phyloP scores from a whole-genome alignment of 2,329 filamentous ascomycete species.

The Aspergillus pseudotamarii region DNA sequence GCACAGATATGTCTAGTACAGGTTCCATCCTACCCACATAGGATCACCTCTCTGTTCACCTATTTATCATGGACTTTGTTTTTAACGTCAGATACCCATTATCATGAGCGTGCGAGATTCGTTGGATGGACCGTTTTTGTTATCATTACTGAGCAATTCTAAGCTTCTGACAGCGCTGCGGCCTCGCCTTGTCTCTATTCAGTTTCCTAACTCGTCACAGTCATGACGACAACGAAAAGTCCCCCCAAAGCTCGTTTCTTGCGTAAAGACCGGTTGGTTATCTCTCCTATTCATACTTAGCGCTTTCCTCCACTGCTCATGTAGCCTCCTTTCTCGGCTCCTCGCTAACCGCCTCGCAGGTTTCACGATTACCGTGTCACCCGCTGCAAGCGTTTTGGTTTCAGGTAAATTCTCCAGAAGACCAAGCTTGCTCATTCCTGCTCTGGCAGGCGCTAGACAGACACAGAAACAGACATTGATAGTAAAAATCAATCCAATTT shows the following conservation, averaged over 20 bases:
- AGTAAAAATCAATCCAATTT: constrained; percentile 19
- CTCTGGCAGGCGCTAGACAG: not conserved
- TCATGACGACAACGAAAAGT: not conserved
- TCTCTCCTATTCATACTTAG: not conserved
- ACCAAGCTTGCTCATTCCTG: not conserved
- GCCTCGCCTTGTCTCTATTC: not conserved
- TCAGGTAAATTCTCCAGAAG: not conserved
- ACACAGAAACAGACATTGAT: not conserved
- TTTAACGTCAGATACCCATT: constrained; percentile 26
- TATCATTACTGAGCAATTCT: constrained; percentile 1
- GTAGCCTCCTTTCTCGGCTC: not conserved
- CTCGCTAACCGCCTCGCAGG: not conserved
- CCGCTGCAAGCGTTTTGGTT: not conserved
- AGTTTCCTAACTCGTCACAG: not conserved
- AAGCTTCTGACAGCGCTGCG: not conserved
- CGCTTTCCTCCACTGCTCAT: not conserved
- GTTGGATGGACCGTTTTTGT: constrained; percentile 1
- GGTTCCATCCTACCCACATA: not conserved
- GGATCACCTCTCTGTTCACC: constrained; percentile 1
- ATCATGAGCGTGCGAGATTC: constrained; percentile 10
- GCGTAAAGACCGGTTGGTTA: not conserved
- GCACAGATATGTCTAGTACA: not conserved
- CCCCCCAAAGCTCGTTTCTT: not conserved
- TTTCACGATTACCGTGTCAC: not conserved
- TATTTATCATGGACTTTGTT: constrained; percentile 11